Conservation (phyloP, 306 rosid genomes). For the Gleditsia sinensis region DNA sequence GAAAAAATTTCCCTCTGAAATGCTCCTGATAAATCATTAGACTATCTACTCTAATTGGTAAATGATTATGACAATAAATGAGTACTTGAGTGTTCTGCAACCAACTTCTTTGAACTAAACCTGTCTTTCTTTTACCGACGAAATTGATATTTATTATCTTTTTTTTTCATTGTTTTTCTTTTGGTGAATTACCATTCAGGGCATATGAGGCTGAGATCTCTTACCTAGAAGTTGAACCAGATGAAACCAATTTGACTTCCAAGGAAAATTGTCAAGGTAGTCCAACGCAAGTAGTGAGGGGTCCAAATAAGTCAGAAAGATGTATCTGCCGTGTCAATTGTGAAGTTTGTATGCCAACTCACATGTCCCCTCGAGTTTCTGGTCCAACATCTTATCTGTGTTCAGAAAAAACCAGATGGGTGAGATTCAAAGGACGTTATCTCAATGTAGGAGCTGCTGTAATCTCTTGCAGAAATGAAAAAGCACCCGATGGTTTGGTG, state of each 20-base stretch:
- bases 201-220: constrained; percentile 90
- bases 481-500: constrained; percentile 95
- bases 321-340: constrained; percentile 74
- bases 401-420: constrained; percentile 66
- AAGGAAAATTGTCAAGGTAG: constrained; percentile 43
- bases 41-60: not conserved
- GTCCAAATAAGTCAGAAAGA: constrained; percentile 50
- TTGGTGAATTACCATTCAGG: constrained; percentile 46
- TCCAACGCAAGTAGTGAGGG: constrained; percentile 25
- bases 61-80: not conserved
- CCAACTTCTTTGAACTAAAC: not conserved
- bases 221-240: constrained; percentile 71
- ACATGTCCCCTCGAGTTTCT: constrained; percentile 35
- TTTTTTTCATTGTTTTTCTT: constrained; percentile 6
- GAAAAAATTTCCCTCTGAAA: too few species aligned
- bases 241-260: constrained; percentile 46
- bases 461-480: constrained; percentile 84
- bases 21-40: not conserved
- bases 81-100: not conserved
- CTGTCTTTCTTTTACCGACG: not conserved
- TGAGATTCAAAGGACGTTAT: constrained; percentile 74
- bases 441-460: constrained; percentile 92
- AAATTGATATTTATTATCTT: constrained; percentile 17
- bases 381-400: constrained; percentile 38
- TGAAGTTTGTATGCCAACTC: constrained; percentile 57